Conservation (phyloP, 2,329 filamentous ascomycete genomes). For the Colletotrichum horii region DNA sequence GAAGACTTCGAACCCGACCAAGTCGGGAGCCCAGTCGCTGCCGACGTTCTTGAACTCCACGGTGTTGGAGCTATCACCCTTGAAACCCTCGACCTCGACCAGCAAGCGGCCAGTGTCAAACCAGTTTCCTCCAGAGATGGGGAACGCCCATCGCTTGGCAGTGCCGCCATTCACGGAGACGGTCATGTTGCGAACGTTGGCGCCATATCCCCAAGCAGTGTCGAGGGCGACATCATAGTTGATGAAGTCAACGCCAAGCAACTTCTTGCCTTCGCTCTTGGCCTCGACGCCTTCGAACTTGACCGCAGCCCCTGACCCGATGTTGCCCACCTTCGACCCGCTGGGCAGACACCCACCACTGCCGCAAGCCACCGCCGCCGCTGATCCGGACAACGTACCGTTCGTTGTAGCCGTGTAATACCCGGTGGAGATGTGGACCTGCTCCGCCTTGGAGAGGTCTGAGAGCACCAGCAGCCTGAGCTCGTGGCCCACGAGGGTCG, state of each 20-base stretch:
- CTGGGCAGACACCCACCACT: constrained; percentile 45
- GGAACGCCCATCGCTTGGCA: constrained; percentile 53
- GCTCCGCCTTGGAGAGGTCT: constrained; percentile 30
- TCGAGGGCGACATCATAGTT: constrained; percentile 54
- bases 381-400: constrained; percentile 35
- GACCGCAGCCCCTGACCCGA: constrained; percentile 37
- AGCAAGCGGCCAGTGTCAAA: constrained; percentile 50
- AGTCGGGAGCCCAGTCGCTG: constrained; percentile 39
- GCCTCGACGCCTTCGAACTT: constrained; percentile 37
- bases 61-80: constrained; percentile 39
- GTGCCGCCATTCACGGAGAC: constrained; percentile 48
- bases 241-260: constrained; percentile 54
- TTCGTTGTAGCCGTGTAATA: constrained; percentile 47
- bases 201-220: constrained; percentile 36
- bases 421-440: constrained; percentile 35
- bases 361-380: constrained; percentile 38
- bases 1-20: constrained; percentile 44
- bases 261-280: constrained; percentile 36
- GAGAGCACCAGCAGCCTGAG: constrained; percentile 43
- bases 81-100: constrained; percentile 51
- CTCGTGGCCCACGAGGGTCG: constrained; percentile 42
- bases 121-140: constrained; percentile 56
- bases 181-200: constrained; percentile 56
- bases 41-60: constrained; percentile 34
- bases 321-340: constrained; percentile 45